These are phyloP conservation scores for Taxillus chinensis DNA, from an alignment of 164 flowering plant genomes.

Conservation along the genomic window DNA sequence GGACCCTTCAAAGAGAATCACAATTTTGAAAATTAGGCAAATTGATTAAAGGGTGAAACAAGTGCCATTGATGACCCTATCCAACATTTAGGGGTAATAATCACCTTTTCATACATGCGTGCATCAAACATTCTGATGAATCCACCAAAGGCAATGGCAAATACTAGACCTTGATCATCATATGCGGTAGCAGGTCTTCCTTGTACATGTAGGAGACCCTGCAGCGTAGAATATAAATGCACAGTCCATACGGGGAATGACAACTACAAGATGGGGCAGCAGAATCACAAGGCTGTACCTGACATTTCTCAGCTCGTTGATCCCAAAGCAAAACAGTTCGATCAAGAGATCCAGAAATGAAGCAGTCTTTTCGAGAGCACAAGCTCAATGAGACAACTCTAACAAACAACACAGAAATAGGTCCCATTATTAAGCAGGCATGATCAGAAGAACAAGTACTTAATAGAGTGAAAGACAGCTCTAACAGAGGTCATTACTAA, in stretches of 20 bases:
- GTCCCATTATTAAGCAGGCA: neutral
- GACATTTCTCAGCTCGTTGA: slow-evolving; percentile 94
- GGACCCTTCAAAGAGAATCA: slow-evolving; percentile 58
- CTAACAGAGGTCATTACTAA: neutral
- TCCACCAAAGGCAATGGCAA: slow-evolving; percentile 94
- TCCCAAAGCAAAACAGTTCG: slow-evolving; percentile 96
- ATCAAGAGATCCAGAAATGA: slow-evolving; percentile 96
- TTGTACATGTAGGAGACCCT: slow-evolving; percentile 94
- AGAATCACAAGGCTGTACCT: slow-evolving; percentile 31
- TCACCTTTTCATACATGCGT: slow-evolving; percentile 79
- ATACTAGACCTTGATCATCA: slow-evolving; percentile 93
- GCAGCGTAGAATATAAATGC: slow-evolving; percentile 3
- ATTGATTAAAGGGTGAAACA: neutral
- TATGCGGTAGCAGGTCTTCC: slow-evolving; percentile 96
- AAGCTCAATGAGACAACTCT: slow-evolving; percentile 95
- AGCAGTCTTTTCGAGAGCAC: slow-evolving; percentile 76
- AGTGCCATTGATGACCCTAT: neutral
- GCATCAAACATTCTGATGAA: slow-evolving; percentile 91
- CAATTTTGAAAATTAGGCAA: slow-evolving; percentile 5
- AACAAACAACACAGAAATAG: slow-evolving; percentile 8
- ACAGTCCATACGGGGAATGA: neutral
- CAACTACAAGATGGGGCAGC: neutral
- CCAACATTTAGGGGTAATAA: neutral
- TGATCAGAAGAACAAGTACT: neutral
- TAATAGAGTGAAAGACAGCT: neutral